These are phyloP conservation scores for Xerophyta viscosa DNA, from an alignment of 106 monocot species.

Conservation along the genomic window DNA sequence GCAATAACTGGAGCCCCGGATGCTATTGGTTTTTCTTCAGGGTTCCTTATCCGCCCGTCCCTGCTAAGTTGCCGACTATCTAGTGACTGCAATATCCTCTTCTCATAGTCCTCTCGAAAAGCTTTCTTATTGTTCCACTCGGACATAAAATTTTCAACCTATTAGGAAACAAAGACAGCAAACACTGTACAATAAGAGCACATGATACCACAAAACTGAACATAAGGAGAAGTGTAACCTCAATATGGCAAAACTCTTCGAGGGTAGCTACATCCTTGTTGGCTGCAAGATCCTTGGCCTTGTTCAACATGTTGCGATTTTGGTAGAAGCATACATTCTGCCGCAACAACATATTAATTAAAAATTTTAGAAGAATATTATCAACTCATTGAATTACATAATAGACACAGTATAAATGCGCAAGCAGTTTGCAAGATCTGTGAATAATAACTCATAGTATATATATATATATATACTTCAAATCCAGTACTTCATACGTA, in stretches of 20 bases:
- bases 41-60: conserved; percentile 79
- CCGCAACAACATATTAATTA: conserved; percentile 4
- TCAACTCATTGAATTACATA: too few relatives aligned
- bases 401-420: too few relatives aligned
- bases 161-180: conserved; percentile 1
- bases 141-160: conserved; percentile 73
- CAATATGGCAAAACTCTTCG: conserved; percentile 40
- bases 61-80: conserved; percentile 49
- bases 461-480: too few relatives aligned
- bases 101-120: conserved; percentile 77
- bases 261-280: conserved; percentile 55
- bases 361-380: not conserved
- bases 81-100: conserved; percentile 65
- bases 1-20: conserved; percentile 12
- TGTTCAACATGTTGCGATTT: conserved; percentile 59
- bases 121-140: conserved; percentile 49
- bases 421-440: too few relatives aligned
- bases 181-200: not conserved
- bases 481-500: too few relatives aligned
- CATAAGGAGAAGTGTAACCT: conserved; percentile 36
- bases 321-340: conserved; percentile 67
- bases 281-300: conserved; percentile 51
- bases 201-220: not conserved
- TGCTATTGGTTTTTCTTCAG: conserved; percentile 70
- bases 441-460: too few relatives aligned